phyloP scores from a whole-genome alignment of 225 moss, liverwort and hornwort species.

The Ulota crispa region DNA sequence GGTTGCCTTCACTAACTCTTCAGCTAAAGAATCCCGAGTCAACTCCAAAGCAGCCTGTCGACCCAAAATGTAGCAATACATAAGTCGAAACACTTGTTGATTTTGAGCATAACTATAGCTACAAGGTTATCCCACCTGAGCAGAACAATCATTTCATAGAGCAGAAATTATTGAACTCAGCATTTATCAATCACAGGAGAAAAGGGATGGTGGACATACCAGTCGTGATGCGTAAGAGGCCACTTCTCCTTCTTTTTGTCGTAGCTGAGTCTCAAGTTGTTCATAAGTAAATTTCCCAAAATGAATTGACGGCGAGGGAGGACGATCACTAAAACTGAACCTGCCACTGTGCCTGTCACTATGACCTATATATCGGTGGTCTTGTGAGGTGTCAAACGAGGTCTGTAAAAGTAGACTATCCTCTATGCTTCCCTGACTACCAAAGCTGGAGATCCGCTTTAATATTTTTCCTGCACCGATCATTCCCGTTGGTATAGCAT shows the following conservation, averaged over 20 bases:
- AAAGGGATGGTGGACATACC: slow-evolving; percentile 48
- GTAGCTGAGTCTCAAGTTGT: slow-evolving; percentile 86
- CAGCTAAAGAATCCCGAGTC: slow-evolving; percentile 93
- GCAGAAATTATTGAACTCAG: slow-evolving; percentile 13
- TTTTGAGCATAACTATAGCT: slow-evolving; percentile 1
- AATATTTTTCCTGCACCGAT: slow-evolving; percentile 58
- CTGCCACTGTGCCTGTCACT: slow-evolving; percentile 74
- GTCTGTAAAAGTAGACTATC: slow-evolving; percentile 72
- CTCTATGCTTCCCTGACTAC: slow-evolving; percentile 84
- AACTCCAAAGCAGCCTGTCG: slow-evolving; percentile 84
- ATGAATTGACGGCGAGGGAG: slow-evolving; percentile 80
- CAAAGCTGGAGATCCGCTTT: slow-evolving; percentile 73
- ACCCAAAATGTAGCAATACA: slow-evolving; percentile 1
- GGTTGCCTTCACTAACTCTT: slow-evolving; percentile 89
- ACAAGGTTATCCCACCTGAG: not conserved
- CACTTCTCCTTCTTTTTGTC: slow-evolving; percentile 96
- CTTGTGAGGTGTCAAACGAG: slow-evolving; percentile 61
- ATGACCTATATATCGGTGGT: slow-evolving; percentile 59
- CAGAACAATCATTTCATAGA: not conserved
- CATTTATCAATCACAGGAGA: slow-evolving; percentile 1
- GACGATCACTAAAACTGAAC: slow-evolving; percentile 90
- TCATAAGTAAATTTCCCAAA: slow-evolving; percentile 77
- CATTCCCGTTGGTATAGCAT: not conserved
- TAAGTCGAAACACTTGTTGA: not conserved
- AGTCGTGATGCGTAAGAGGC: slow-evolving; percentile 86